phyloP scores from a whole-genome alignment of 1,284 basidiomycete species.

The Flammula alnicola region DNA sequence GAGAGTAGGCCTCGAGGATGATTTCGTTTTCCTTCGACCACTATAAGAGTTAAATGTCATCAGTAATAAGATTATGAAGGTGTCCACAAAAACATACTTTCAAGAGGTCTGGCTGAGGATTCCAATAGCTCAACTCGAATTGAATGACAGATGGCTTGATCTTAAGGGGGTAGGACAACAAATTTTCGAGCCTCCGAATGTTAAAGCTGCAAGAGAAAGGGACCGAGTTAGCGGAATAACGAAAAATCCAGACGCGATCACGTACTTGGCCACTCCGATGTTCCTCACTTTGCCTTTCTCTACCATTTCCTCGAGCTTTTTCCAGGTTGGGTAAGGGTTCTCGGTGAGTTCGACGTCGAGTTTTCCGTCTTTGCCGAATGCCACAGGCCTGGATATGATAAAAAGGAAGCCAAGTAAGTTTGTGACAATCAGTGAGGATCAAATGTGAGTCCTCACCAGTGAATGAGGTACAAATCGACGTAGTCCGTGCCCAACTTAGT shows the following conservation, averaged over 20 bases:
- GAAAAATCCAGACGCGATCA: neutral
- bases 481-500: constrained; percentile 73
- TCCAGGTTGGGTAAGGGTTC: constrained; percentile 83
- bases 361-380: constrained; percentile 63
- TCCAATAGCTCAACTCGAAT: constrained; percentile 84
- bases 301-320: constrained; percentile 80
- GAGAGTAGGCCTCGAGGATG: constrained; percentile 80
- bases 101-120: constrained; percentile 83
- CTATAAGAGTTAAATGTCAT: too few species aligned
- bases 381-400: constrained; percentile 58
- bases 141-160: constrained; percentile 81
- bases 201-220: constrained; percentile 14
- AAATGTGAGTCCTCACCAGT: too few species aligned
- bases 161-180: constrained; percentile 74
- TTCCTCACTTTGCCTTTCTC: constrained; percentile 81
- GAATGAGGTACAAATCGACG: constrained; percentile 81
- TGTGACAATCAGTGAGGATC: constrained; percentile 18
- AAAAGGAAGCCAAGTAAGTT: neutral
- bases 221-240: too few species aligned
- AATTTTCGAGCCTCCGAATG: constrained; percentile 54
- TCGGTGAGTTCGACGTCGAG: constrained; percentile 69
- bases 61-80: too few species aligned
- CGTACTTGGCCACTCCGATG: constrained; percentile 82
- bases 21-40: constrained; percentile 69
- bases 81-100: constrained; percentile 62